Evolutionary conservation across 306 rosid species (phyloP), one percentile per base, ranked within the genome.

Genomic region (Cicer chorassanicum): DNA sequence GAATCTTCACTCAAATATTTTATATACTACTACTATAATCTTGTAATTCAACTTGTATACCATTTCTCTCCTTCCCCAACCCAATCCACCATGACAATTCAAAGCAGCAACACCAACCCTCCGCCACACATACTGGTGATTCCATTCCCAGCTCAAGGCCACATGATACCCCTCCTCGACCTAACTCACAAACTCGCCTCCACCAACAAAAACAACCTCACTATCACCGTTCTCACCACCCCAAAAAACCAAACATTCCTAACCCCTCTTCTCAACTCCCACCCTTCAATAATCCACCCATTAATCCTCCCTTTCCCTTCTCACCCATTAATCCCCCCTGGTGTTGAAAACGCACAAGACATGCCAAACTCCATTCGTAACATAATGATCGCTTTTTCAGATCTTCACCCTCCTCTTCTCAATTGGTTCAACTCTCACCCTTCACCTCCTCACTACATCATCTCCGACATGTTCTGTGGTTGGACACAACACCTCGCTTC

Each of bases 401-500:
- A 67, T 0, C 91, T 89, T 60, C 73, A 75, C 49, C 0, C n/a
- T 19, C 84, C 84, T 0, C 62, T 72, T 10, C n/a, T 67, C 12
- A 12, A 5, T 1, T 82, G 85, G 85, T 77, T 82, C 72, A 6
- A 10, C 16, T 72, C 82, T 24, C 76, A 77, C 49, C 73, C 80
- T n/a, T 50, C 62, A 5, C 80, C 85, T 29, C 85, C 85, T 1
- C 5, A 13, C 2, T 80, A 19, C 50, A 89, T 87, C 7, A 74
- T 89, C 65, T 87, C 88, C 45, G 90, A 87, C 76, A 80, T 84
- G 80, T 87, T 89, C 67, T 77, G 76, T 34, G 88, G 86, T 0
- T 89, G 90, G 91, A 82, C 90, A 9, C 86, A 87, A 24, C 18
- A 8, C 21, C 84, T 87, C 36, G 87, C 94, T 1, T 5, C 54